Base-by-base conservation (phyloP, 768 basidiomycete genomes). In the Lactarius vividus region DNA sequence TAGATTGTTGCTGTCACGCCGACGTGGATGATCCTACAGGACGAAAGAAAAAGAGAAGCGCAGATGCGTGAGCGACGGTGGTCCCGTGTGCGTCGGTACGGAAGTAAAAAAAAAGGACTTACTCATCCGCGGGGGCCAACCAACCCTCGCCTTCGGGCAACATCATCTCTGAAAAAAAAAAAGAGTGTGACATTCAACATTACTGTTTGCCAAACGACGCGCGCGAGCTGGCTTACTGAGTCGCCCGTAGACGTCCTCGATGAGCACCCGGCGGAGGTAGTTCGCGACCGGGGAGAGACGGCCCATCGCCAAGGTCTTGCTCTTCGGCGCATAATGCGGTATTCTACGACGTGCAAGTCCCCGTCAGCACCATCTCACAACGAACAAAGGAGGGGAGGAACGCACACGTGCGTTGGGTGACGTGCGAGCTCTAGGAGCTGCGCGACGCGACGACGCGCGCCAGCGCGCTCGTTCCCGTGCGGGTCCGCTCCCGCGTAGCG, bases 81-180 rank as follows among this genome's bases (percentile, higher is more conserved):
- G 5, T n/a, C 20, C 39, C 33, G 18, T 6, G 8, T 49, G 54
- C 26, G n/a, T 39, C 9, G 49, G n/a, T 49, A 10, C 20, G n/a
- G 11, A 20, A 20, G 35, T 37, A 13, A 46, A 11, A 13, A 46
- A 11, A 13, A 11, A 15, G 5, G 23, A 63, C 69, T 44, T 72
- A 85, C 83, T 86, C 83, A 64, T 87, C 85, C 2, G 81, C 81
- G n/a, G 80, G 78, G 0, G 81, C 81, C 7, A 81, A 66, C 85
- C 85, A 86, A 65, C 83, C 84, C 1, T 75, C 84, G 0, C 84
- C 85, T 66, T 86, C 85, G 0, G 86, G 87, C 76, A 87, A 86
- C 81, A 87, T 84, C 0, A 80, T 82, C 2, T 79, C 84, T 84
- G 44, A 13, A 20, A 59, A 42, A 5, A 40, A 57, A n/a, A 5